Evolutionary conservation across 495 filamentous ascomycete genomes (phyloP), one percentile per base, ranked within the genome.

Genomic region (Talaromyces stipitatus): DNA sequence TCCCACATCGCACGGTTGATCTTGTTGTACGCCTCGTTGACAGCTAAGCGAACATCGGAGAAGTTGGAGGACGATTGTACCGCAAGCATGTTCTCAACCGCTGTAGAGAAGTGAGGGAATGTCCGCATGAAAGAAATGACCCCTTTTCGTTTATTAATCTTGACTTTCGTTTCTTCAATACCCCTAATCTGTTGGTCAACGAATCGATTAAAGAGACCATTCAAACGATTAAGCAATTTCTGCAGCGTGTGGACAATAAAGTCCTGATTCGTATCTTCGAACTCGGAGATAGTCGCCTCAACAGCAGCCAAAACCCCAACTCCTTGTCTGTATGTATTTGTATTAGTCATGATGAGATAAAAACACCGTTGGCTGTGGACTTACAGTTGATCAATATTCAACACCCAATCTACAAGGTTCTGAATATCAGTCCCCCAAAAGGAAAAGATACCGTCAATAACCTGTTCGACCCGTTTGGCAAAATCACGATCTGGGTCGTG

Each of bases 121-220:
- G 90, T 87, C 48, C 90, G 85, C 73, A 97, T 91, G 69, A 97
- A 97, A 8, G 82, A 84, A 62, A 96, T 96, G 60, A 97, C 90
- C 12, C 92, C 92, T 71, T 95, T 96, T 58, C 92, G 85, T 77
- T 97, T 97, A 76, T 96, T 97, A 71, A 96, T 89, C 71, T 96
- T 96, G 62, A 97, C 92, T 71, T 96, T 97, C n/a, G 92, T 97
- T 56, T 97, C 92, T 70, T 97, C 92, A 59, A 97, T 96, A 26
- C 90, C 92, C 24, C 89, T 88, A 43, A 97, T 86, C 63, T 97
- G 92, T 58, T 96, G 90, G 66, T 97, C 94, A 24, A 96, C 83
- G 61, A 97, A 96, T 52, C 89, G 90, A 38, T 82, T 82, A 73
- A 96, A 96, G 22, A 90, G 79, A 28, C 79, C 82, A 57, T 85